phyloP scores from a whole-genome alignment of 2,329 filamentous ascomycete genomes.

The Fusarium sp. region DNA sequence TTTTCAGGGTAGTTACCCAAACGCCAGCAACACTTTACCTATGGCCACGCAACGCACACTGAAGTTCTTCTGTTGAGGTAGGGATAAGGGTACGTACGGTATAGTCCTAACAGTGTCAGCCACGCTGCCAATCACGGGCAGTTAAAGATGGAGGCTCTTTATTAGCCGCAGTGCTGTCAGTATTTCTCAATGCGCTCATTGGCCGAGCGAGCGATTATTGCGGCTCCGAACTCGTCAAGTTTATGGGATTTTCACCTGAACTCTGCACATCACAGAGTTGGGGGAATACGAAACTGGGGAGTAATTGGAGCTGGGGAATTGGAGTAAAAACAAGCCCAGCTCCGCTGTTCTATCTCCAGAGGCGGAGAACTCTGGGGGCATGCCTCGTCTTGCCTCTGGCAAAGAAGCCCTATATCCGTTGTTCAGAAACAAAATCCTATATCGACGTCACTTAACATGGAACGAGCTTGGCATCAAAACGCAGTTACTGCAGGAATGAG shows the following conservation, averaged over 20 bases:
- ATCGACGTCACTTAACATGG: slow-evolving; percentile 18
- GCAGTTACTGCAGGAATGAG: slow-evolving; percentile 11
- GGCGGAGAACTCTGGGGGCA: slow-evolving; percentile 31
- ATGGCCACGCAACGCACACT: slow-evolving; percentile 1
- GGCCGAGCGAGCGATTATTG: slow-evolving; percentile 19
- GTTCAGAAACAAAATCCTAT: slow-evolving; percentile 1
- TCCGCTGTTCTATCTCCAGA: neutral
- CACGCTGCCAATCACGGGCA: slow-evolving; percentile 32
- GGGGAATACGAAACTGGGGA: slow-evolving; percentile 14
- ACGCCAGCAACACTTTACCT: neutral
- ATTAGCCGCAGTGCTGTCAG: slow-evolving; percentile 22
- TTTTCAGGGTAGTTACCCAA: slow-evolving; percentile 35
- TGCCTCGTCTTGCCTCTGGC: neutral
- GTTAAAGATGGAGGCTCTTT: slow-evolving; percentile 27
- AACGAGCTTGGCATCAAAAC: slow-evolving; percentile 9
- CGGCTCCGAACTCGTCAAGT: slow-evolving; percentile 30
- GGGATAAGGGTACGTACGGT: slow-evolving; percentile 2
- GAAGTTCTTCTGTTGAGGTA: slow-evolving; percentile 2
- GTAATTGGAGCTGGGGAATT: slow-evolving; percentile 17
- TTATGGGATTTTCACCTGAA: slow-evolving; percentile 14
- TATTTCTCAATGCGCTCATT: slow-evolving; percentile 20
- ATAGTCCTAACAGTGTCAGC: slow-evolving; percentile 16
- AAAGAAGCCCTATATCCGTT: neutral
- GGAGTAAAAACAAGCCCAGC: slow-evolving; percentile 11
- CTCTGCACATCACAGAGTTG: slow-evolving; percentile 8